Evolutionary conservation across 352 stramenopile genomes (phyloP).

Genomic region (Phytophthora fragariae): DNA sequence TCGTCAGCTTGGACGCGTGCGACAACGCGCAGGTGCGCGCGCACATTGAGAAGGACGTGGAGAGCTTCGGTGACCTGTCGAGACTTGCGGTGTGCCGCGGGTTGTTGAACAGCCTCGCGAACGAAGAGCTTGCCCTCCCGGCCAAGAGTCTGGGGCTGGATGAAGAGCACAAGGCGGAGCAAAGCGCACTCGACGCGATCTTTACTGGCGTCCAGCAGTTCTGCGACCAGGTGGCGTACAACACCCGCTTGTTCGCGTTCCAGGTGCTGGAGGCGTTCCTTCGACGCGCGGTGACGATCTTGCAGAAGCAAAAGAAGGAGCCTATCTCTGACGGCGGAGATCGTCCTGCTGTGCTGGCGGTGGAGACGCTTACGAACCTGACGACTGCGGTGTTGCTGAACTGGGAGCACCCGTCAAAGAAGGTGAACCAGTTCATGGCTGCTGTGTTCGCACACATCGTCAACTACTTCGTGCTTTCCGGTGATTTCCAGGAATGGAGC

Average conservation of each 20-base stretch:
- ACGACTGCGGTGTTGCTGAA: conserved; percentile 75
- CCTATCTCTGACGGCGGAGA: not conserved
- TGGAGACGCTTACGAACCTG: conserved; percentile 54
- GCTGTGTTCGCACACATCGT: conserved; percentile 82
- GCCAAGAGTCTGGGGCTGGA: conserved; percentile 22
- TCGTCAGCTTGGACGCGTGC: conserved; percentile 20
- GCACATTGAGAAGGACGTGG: conserved; percentile 51
- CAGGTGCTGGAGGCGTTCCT: conserved; percentile 84
- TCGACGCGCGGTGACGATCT: conserved; percentile 60
- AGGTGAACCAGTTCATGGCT: conserved; percentile 89
- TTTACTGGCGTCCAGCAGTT: conserved; percentile 61
- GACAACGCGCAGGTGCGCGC: conserved; percentile 18
- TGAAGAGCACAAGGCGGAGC: conserved; percentile 11
- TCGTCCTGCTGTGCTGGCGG: conserved; percentile 22
- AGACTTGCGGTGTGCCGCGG: conserved; percentile 76
- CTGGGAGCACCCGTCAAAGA: conserved; percentile 88
- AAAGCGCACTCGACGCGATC: conserved; percentile 59
- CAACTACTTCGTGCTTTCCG: conserved; percentile 57
- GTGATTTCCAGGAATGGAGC: conserved; percentile 60
- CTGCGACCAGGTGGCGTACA: conserved; percentile 70
- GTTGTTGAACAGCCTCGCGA: conserved; percentile 68
- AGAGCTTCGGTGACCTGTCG: conserved; percentile 57
- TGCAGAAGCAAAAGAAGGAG: conserved; percentile 47
- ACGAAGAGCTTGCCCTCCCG: conserved; percentile 51
- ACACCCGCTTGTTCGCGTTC: conserved; percentile 80